Conservation (phyloP, 345 rosid genomes). For the Corchorus olitorius region DNA sequence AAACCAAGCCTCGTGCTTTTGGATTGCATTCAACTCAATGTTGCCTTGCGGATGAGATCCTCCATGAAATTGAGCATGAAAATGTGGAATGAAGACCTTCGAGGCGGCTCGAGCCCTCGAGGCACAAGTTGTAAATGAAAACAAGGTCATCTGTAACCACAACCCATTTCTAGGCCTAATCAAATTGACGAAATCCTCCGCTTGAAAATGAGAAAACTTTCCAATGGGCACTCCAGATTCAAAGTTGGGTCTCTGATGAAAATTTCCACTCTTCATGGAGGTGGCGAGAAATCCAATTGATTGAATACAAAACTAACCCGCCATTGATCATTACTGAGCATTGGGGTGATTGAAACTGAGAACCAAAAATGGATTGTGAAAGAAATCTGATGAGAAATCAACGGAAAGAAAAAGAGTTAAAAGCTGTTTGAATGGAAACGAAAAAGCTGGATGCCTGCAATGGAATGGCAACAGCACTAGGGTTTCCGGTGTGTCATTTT, state of each 20-base stretch:
- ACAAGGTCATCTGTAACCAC: conserved; percentile 54
- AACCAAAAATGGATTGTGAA: not conserved
- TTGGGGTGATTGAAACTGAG: not conserved
- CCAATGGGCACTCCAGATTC: conserved; percentile 10
- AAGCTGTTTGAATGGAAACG: not conserved
- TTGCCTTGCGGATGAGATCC: conserved; percentile 44
- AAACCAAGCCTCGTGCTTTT: conserved; percentile 61
- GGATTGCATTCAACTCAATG: conserved; percentile 33
- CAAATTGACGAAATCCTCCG: not conserved
- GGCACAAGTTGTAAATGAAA: conserved; percentile 34
- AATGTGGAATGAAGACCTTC: conserved; percentile 36
- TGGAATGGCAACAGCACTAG: not conserved
- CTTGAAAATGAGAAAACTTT: conserved; percentile 17
- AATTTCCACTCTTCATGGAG: conserved; percentile 37
- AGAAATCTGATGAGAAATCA: not conserved
- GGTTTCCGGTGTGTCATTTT: not conserved
- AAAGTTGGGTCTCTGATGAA: conserved; percentile 19
- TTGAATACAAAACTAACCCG: not conserved
- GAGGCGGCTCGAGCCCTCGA: conserved; percentile 69
- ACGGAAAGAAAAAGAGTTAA: not conserved
- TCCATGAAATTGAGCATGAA: conserved; percentile 49
- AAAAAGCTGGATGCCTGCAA: not conserved
- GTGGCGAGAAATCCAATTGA: conserved; percentile 15
- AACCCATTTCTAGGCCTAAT: conserved; percentile 38
- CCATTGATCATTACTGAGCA: not conserved